Evolutionary conservation across 1,284 basidiomycete species (phyloP), one percentile per base, ranked within the genome.

Genomic region (Vanrija sp.): DNA sequence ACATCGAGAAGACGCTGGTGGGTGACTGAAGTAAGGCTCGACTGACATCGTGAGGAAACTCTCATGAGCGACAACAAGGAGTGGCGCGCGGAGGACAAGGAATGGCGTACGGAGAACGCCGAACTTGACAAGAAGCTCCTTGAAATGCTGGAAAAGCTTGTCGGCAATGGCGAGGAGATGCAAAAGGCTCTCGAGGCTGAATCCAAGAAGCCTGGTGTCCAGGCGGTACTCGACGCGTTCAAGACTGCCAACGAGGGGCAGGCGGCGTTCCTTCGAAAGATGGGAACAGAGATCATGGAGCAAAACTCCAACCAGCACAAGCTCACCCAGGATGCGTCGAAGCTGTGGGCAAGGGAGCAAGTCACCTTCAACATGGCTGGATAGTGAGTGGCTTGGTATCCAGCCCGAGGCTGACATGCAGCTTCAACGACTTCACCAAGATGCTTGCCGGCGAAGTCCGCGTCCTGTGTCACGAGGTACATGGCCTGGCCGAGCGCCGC

Each of bases 311-410:
- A 73, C 51, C 74, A 77, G 55, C 75, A 76, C 59, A 64, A 70
- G 46, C 54, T 55, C 18, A 77, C 74, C 0, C 67, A 73, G 51
- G 63, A 66, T 12, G 71, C 65, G 7, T 61, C 65, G 18, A 71
- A 74, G 61, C 54, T 54, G n/a, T 62, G 65, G 48, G 72, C 74
- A 9, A 58, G 74, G 42, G 74, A 77, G 54, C 74, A 77, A 55
- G 72, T 77, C 40, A 74, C 69, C 3, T 77, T 76, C 69, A 77
- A 77, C 51, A 54, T 77, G 40, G 65, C 71, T 34, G 74, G 74
- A 60, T 76, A 77, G 34, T 34, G 34, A 14, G 34, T 34, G 34
- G 12, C 25, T 43, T n/a, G 39, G 42, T 25, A 28, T n/a, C 47
- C 25, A 34, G 34, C 16, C 10, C 9, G 16, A 2, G 2, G 34